phyloP scores from a whole-genome alignment of 192 early-diverging fungal species.

The Coemansia sp. region DNA sequence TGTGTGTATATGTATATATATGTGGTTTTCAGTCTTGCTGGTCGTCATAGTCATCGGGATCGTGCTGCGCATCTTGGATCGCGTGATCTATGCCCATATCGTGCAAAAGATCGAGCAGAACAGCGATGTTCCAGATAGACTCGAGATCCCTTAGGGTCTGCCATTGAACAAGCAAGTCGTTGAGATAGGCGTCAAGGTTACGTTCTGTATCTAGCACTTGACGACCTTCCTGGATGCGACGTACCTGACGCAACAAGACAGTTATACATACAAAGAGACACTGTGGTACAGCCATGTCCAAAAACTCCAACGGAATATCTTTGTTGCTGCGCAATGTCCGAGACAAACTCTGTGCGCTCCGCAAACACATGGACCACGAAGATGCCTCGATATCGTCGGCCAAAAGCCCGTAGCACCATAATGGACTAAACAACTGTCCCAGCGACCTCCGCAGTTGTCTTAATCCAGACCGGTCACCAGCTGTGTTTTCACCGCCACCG shows the following conservation, averaged over 20 bases:
- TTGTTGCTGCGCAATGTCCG: slow-evolving; percentile 3
- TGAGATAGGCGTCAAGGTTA: neutral
- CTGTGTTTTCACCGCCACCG: too few species aligned
- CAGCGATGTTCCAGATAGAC: neutral
- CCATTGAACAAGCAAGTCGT: neutral
- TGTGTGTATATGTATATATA: too few species aligned
- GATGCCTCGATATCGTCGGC: slow-evolving; percentile 14
- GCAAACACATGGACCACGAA: slow-evolving; percentile 15
- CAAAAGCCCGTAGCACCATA: slow-evolving; percentile 19
- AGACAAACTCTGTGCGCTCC: slow-evolving; percentile 14
- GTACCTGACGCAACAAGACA: slow-evolving; percentile 25
- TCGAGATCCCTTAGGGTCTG: neutral
- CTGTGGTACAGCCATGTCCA: slow-evolving; percentile 19
- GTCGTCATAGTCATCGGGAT: neutral
- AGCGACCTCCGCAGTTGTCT: neutral
- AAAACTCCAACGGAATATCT: slow-evolving; percentile 21
- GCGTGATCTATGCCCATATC: slow-evolving; percentile 1
- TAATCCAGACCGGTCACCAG: too few species aligned
- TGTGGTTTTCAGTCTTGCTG: too few species aligned
- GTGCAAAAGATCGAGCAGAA: neutral
- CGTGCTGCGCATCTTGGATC: neutral
- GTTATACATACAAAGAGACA: slow-evolving; percentile 17
- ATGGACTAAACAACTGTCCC: slow-evolving; percentile 12
- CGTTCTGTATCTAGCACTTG: too few species aligned
- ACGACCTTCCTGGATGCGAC: neutral